Evolutionary conservation across 371 early-diverging fungal genomes (phyloP).

Genomic region (Coemansia sp.): DNA sequence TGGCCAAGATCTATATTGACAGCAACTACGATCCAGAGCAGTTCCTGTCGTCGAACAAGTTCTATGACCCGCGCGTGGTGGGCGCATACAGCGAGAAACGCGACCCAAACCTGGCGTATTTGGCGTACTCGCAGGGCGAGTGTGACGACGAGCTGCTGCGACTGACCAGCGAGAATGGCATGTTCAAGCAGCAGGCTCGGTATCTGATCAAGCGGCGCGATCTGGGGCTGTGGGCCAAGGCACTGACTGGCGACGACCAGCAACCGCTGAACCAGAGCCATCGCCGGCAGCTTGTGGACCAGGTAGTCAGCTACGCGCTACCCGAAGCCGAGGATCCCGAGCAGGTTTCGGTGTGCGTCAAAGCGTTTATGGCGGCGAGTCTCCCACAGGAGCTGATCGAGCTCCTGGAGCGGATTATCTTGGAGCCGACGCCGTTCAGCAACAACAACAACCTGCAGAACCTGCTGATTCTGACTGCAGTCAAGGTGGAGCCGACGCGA

Average conservation of each 20-base stretch:
- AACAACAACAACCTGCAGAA: conserved; percentile 97
- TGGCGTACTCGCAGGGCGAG: conserved; percentile 93
- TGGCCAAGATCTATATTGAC: conserved; percentile 98
- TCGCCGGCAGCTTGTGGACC: conserved; percentile 90
- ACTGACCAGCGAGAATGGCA: conserved; percentile 93
- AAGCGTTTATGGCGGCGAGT: conserved; percentile 96
- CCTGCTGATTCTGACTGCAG: conserved; percentile 95
- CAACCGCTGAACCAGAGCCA: conserved; percentile 64
- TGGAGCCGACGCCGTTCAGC: conserved; percentile 85
- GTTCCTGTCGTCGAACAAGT: conserved; percentile 90
- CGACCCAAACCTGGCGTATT: conserved; percentile 94
- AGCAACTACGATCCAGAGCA: conserved; percentile 97
- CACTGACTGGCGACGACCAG: conserved; percentile 62
- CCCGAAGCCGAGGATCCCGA: conserved; percentile 96
- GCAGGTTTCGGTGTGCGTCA: conserved; percentile 94
- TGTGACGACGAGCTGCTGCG: conserved; percentile 91
- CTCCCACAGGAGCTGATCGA: conserved; percentile 95
- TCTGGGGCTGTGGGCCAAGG: conserved; percentile 80
- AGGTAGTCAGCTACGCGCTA: conserved; percentile 77
- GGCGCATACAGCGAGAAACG: conserved; percentile 98
- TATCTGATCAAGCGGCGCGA: conserved; percentile 92
- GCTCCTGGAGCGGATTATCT: conserved; percentile 92
- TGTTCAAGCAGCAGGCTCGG: conserved; percentile 98
- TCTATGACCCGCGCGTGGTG: conserved; percentile 85
- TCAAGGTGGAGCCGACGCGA: conserved; percentile 87